Evolutionary conservation across 768 basidiomycete species (phyloP), one percentile per base, ranked within the genome.

Genomic region (Dacryopinax spathularia): DNA sequence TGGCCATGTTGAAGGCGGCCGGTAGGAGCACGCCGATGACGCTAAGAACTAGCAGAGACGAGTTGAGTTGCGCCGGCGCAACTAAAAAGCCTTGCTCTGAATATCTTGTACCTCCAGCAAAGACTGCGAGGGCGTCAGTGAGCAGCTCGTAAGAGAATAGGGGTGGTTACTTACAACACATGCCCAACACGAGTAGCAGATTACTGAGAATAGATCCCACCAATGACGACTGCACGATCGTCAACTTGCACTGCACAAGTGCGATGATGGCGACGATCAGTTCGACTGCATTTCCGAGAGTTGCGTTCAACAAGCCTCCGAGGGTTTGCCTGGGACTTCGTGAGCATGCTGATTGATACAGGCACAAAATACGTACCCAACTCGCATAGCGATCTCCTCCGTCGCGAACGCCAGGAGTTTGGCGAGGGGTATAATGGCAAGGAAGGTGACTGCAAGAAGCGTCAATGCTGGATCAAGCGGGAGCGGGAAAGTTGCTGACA

Each of bases 361-460:
- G n/a, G 63, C 60, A 10, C 64, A 59, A 20, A 65, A 33, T 1
- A 63, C 65, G 9, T 68, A 64, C 18, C 90, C 91, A 1, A 91
- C 84, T 33, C 89, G 83, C 63, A 90, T 69, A 2, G 91, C 88
- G 18, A 93, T 67, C 66, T 93, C 88, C 65, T 93, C 91, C 0
- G 91, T 93, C 0, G 89, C 89, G 70, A 91, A 91, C 0, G 85
- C 86, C 1, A 92, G 78, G 3, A 91, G 74, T 75, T 90, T 89
- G 37, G 90, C 90, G 4, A 92, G 78, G 5, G 91, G 91, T 65
- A 93, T 81, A 64, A 93, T 93, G 9, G 91, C 83, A 41, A 89
- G 73, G 71, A 92, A 90, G 1, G 84, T 83, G 69, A 86, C 87
- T 89, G 65, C 62, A 64, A 60, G 67, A 25, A 36, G 18, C 44